Base-by-base conservation (phyloP, 176 grass and related monocot species). In the Elaeis guineensis region DNA sequence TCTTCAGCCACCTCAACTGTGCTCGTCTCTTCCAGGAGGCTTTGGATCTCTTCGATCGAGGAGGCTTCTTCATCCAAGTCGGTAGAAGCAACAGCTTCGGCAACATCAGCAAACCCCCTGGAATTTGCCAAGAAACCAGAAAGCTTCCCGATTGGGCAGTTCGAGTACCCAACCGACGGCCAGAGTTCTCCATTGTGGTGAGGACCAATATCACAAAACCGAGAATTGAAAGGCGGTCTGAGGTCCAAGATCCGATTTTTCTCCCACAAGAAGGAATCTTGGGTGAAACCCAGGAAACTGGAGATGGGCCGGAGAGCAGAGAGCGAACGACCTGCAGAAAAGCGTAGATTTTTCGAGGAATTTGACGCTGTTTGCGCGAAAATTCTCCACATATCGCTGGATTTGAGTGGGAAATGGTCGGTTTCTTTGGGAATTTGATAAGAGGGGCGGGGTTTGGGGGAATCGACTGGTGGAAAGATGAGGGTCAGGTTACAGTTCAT, bases 1-100 rank as follows among this genome's bases (percentile, higher is more conserved):
- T n/a, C 59, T 54, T 48, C 22, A 9, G 5, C 51, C 17, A 60
- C 39, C 17, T 52, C 51, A 23, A 12, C 51, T 54, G 19, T 51
- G 58, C 49, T 63, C 22, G 48, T 51, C 21, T 65, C 44, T 24
- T 71, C 69, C 56, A 71, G 19, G 23, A 52, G n/a, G 23, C 16
- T 39, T 5, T 61, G 49, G 5, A 52, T 61, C 57, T 71, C 69
- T 16, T 59, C 67, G 3, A 51, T 17, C 3, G 56, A 19, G 6
- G 55, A 51, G 16, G 56, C 15, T 4, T 61, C 69, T 21, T 72
- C 69, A 19, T 72, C 69, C n/a, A 58, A 54, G 30, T 69, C 66
- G 5, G 66, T 58, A 2, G 66, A 69, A 17, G 32, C 59, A 9
- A 71, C 69, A 20, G 69, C 69, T 16, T 71, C 69, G 14, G 69